Evolutionary conservation across 441 rosid genomes (phyloP).

Genomic region (Mallotus repandus): DNA sequence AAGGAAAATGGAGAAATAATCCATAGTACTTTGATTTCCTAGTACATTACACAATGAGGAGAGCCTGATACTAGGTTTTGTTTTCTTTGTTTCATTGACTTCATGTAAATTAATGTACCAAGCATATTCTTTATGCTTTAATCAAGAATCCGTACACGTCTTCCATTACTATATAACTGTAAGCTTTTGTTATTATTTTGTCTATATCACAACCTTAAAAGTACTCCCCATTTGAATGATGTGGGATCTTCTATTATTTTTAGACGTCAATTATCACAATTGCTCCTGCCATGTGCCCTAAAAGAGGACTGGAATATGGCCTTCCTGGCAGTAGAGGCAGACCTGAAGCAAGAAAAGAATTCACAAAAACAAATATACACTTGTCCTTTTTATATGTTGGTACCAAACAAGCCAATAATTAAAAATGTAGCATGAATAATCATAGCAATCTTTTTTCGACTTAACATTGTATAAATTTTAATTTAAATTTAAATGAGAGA

Average conservation of each 20-base stretch:
- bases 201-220: background rate
- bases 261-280: background rate
- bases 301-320: too few species aligned
- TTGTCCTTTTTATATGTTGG: too few species aligned
- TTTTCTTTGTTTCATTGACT: background rate
- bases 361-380: too few species aligned
- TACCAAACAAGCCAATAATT: too few species aligned
- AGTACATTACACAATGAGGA: too few species aligned
- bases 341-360: too few species aligned
- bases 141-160: conserved; percentile 17
- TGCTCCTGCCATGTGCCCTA: conserved; percentile 12
- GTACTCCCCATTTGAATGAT: conserved; percentile 16
- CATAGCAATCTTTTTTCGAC: too few species aligned
- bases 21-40: too few species aligned
- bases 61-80: background rate
- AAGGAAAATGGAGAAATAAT: background rate
- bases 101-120: conserved; percentile 5
- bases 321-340: too few species aligned
- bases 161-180: conserved; percentile 10
- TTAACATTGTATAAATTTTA: too few species aligned
- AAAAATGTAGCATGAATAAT: too few species aligned
- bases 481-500: too few species aligned
- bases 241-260: background rate
- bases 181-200: background rate
- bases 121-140: conserved; percentile 22